phyloP scores from a whole-genome alignment of 345 rosid genomes.

The Theobroma cacao region DNA sequence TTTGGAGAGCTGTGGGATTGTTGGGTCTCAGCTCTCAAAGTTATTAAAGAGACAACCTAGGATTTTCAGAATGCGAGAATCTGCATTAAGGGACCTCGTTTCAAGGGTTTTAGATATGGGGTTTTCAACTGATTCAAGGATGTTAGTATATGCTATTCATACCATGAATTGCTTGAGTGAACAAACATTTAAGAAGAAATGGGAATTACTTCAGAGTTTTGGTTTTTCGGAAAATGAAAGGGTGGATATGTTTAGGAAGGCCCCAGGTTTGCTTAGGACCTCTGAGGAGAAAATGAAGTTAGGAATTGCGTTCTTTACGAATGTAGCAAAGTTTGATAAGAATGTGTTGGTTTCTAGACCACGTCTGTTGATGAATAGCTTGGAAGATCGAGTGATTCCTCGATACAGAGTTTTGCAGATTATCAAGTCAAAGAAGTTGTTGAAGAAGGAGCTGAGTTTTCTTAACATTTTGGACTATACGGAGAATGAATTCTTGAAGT shows the following conservation, averaged over 20 bases:
- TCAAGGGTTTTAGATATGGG: constrained; percentile 28
- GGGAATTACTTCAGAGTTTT: constrained; percentile 20
- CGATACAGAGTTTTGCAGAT: constrained; percentile 34
- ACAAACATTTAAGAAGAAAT: constrained; percentile 26
- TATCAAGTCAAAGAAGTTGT: constrained; percentile 25
- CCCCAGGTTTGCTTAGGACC: constrained; percentile 24
- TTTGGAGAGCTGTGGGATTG: constrained; percentile 11
- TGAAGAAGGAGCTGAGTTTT: constrained; percentile 27
- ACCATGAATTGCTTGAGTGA: constrained; percentile 30
- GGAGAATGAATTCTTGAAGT: constrained; percentile 30
- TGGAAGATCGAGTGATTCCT: constrained; percentile 37
- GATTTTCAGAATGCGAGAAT: constrained; percentile 21
- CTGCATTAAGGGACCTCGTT: constrained; percentile 19
- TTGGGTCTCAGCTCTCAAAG: constrained; percentile 22
- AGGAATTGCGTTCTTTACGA: constrained; percentile 32
- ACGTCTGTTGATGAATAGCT: constrained; percentile 18
- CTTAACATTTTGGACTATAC: background rate
- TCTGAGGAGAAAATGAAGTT: constrained; percentile 31
- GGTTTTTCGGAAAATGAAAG: constrained; percentile 33
- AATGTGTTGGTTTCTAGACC: constrained; percentile 24
- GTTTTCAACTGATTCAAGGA: constrained; percentile 35
- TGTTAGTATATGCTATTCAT: constrained; percentile 35
- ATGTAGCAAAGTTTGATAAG: constrained; percentile 21
- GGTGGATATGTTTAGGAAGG: constrained; percentile 26
- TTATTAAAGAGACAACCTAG: constrained; percentile 32